Conservation (phyloP, 345 rosid genomes). For the Linum trigynum region DNA sequence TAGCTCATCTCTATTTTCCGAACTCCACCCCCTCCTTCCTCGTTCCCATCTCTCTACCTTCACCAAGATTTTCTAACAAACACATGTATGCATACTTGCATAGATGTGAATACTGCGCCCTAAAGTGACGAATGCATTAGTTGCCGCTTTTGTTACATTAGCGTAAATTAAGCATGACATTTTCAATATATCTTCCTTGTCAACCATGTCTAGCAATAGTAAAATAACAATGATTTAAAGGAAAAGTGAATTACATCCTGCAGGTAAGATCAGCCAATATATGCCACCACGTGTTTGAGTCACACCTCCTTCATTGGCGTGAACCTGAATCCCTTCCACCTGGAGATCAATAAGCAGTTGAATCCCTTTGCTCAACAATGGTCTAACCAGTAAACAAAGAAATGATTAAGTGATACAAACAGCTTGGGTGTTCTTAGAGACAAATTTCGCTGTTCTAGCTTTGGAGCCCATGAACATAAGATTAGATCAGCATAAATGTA, state of each 20-base stretch:
- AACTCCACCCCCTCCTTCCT: no score
- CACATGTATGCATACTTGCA: no score
- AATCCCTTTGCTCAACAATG: neutral
- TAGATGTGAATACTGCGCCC: no score
- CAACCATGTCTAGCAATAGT: slow-evolving; percentile 5
- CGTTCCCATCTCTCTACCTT: no score
- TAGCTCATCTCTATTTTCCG: no score
- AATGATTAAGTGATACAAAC: neutral
- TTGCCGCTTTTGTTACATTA: no score
- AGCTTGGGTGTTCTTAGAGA: neutral
- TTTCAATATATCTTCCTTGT: neutral
- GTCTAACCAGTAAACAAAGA: neutral
- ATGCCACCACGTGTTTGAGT: slow-evolving; percentile 91
- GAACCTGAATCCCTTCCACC: slow-evolving; percentile 95
- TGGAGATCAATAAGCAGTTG: slow-evolving; percentile 18
- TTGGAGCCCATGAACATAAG: neutral
- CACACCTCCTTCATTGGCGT: slow-evolving; percentile 91
- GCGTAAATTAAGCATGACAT: no score
- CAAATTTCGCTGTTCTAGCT: neutral
- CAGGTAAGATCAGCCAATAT: slow-evolving; percentile 91
- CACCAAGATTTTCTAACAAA: no score
- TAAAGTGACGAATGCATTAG: no score
- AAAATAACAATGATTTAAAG: slow-evolving; percentile 13
- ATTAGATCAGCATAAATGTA: no score
- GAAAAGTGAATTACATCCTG: slow-evolving; percentile 67